These are phyloP conservation scores for Tubosaeta sp. DNA, from an alignment of 768 basidiomycete species.

Conservation along the genomic window DNA sequence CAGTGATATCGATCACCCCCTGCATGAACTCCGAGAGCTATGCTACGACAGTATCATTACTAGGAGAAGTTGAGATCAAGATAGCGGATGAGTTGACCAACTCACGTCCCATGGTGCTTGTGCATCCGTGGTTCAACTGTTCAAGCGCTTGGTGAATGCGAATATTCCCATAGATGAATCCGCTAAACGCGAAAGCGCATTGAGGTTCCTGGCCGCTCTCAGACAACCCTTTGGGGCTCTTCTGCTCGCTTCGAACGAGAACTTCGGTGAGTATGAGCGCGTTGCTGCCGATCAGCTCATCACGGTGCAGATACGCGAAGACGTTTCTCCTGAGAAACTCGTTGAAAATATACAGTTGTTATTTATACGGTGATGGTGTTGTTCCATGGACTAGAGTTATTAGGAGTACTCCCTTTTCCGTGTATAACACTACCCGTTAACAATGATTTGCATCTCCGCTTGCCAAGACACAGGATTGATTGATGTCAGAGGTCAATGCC, in stretches of 20 bases:
- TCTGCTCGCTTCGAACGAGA: conserved; percentile 3
- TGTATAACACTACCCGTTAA: too few relatives aligned
- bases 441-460: too few relatives aligned
- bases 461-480: too few relatives aligned
- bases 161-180: neutral
- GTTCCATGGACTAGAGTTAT: too few relatives aligned
- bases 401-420: too few relatives aligned
- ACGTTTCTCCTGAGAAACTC: conserved; percentile 4
- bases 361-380: conserved; percentile 11
- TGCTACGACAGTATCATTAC: neutral
- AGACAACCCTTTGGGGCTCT: conserved; percentile 15
- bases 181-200: neutral
- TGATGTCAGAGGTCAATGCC: too few relatives aligned
- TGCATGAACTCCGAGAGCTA: neutral
- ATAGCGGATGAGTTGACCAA: conserved; percentile 2
- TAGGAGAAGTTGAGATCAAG: conserved; percentile 7
- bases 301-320: conserved; percentile 2
- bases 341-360: neutral
- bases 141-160: neutral
- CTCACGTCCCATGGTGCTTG: conserved; percentile 7
- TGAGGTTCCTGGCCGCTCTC: conserved; percentile 4
- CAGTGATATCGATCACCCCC: neutral
- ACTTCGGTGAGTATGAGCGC: conserved; percentile 5
- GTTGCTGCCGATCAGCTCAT: conserved; percentile 10
- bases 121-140: conserved; percentile 19